Conservation (phyloP, 2,329 filamentous ascomycete genomes). For the Boeremia lycopersici region DNA sequence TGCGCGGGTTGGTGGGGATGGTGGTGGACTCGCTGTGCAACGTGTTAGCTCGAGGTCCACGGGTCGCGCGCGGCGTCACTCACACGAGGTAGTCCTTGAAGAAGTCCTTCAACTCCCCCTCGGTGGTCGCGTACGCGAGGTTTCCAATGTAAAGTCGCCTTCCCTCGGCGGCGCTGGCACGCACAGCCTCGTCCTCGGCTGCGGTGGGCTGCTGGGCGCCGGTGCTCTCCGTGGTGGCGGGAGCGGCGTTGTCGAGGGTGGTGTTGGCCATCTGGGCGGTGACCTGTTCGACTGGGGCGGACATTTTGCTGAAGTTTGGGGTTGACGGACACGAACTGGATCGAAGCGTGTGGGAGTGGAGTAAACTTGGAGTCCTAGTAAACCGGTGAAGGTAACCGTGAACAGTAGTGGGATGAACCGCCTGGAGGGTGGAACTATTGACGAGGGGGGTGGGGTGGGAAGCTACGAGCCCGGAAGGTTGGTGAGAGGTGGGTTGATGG, state of each 20-base stretch:
- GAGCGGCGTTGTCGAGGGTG: slow-evolving; percentile 61
- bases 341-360: slow-evolving; percentile 40
- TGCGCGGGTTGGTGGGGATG: slow-evolving; percentile 99
- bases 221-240: slow-evolving; percentile 53
- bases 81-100: slow-evolving; percentile 99
- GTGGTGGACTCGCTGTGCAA: slow-evolving; percentile 87
- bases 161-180: slow-evolving; percentile 97
- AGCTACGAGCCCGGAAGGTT: slow-evolving; percentile 55
- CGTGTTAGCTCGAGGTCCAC: slow-evolving; percentile 28
- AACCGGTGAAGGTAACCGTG: slow-evolving; percentile 48
- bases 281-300: slow-evolving; percentile 79
- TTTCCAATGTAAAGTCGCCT: slow-evolving; percentile 99
- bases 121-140: slow-evolving; percentile 99
- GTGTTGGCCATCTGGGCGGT: slow-evolving; percentile 72
- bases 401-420: slow-evolving; percentile 51
- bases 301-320: slow-evolving; percentile 73
- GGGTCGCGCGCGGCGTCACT: slow-evolving; percentile 55
- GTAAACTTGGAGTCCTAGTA: slow-evolving; percentile 53
- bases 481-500: slow-evolving; percentile 41
- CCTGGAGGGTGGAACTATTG: slow-evolving; percentile 57
- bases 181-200: slow-evolving; percentile 85
- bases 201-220: slow-evolving; percentile 69
- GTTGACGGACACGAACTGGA: slow-evolving; percentile 61
- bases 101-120: slow-evolving; percentile 99
- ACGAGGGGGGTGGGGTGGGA: slow-evolving; percentile 59